Percentiles rank a stretch among this genome's conserved stretches.
These are phyloP conservation scores for Tolypocladium pustulatum DNA, from an alignment of 2,329 filamentous ascomycete species.

Conservation along the genomic window DNA sequence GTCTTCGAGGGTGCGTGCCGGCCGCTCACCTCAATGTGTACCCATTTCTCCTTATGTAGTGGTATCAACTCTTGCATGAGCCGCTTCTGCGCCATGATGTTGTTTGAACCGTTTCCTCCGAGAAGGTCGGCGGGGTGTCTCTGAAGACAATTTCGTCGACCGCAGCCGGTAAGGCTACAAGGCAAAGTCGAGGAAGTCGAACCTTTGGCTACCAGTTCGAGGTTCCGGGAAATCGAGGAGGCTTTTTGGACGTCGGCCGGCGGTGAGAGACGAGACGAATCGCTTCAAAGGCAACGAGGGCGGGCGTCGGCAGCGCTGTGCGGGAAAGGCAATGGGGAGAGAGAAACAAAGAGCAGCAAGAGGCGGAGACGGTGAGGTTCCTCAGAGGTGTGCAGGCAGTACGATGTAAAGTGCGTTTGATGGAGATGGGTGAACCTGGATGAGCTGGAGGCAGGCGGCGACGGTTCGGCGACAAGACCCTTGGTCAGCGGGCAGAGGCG, in stretches of 20 bases:
- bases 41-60: constrained; percentile 85
- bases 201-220: too few relatives aligned
- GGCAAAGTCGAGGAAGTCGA: neutral
- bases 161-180: neutral
- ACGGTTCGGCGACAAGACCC: neutral
- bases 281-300: neutral
- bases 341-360: neutral
- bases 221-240: neutral
- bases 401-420: neutral
- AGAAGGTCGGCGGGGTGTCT: neutral
- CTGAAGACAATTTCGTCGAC: neutral
- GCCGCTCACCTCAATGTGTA: constrained; percentile 66
- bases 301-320: neutral
- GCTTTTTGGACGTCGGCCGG: neutral
- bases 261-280: neutral
- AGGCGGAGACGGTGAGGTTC: neutral
- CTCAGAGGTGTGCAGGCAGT: neutral
- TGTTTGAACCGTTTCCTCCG: neutral
- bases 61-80: constrained; percentile 81
- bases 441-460: neutral
- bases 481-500: neutral
- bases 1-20: neutral
- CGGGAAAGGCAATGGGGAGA: neutral
- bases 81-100: constrained; percentile 52
- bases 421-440: neutral